These are phyloP conservation scores for Ceratocystis destructans DNA, from an alignment of 2,329 filamentous ascomycete genomes.

Conservation along the genomic window DNA sequence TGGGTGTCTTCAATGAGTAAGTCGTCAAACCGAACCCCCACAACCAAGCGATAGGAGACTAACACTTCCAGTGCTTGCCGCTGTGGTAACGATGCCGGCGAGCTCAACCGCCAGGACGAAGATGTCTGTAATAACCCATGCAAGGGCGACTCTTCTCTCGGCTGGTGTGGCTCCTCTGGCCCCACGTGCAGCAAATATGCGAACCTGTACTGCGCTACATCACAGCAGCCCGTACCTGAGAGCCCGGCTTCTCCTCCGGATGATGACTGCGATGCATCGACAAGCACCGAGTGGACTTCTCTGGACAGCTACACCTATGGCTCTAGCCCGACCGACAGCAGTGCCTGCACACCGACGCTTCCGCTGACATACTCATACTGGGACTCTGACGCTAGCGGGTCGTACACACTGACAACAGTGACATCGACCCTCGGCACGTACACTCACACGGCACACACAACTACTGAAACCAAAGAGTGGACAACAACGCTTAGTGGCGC, in stretches of 20 bases:
- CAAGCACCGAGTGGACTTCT: neutral
- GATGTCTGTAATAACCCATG: constrained; percentile 19
- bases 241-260: neutral
- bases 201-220: constrained; percentile 17
- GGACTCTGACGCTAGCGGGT: neutral
- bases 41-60: neutral
- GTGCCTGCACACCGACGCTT: neutral
- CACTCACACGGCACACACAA: constrained; percentile 11
- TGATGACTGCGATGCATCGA: neutral
- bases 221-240: constrained; percentile 3
- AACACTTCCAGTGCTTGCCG: constrained; percentile 16
- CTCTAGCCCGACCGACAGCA: neutral
- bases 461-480: constrained; percentile 9
- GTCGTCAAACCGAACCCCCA: neutral
- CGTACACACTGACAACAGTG: constrained; percentile 15
- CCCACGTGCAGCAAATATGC: constrained; percentile 15
- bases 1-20: constrained; percentile 19
- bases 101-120: constrained; percentile 17
- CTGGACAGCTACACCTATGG: constrained; percentile 13
- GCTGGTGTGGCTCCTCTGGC: constrained; percentile 16
- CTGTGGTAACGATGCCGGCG: constrained; percentile 17
- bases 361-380: constrained; percentile 6
- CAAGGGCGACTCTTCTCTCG: constrained; percentile 15
- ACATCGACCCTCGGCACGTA: constrained; percentile 16
- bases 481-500: constrained; percentile 17